Percentiles rank a stretch among this genome's conserved stretches.
phyloP scores from a whole-genome alignment of 192 early-diverging fungal species.

The Linnemannia hyalina region DNA sequence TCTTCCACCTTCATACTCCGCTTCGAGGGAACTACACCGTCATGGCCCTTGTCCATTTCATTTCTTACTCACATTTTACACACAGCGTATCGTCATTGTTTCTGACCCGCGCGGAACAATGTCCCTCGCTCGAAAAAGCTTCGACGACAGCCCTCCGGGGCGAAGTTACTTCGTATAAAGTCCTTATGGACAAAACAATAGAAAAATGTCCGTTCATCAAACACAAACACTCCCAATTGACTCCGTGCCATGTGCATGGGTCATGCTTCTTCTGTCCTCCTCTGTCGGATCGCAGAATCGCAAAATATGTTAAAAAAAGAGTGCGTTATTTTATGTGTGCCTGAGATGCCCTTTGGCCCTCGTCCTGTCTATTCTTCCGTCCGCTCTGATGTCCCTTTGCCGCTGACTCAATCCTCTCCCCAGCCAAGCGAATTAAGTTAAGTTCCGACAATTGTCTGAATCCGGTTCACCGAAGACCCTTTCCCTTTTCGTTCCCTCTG shows the following conservation, averaged over 20 bases:
- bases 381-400: background rate
- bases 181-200: background rate
- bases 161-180: background rate
- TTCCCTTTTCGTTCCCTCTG: background rate
- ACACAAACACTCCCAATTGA: background rate
- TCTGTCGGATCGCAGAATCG: background rate
- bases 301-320: background rate
- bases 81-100: background rate
- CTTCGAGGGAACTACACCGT: background rate
- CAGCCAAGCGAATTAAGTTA: background rate
- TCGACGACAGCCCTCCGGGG: background rate
- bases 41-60: background rate
- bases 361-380: constrained; percentile 2
- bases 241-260: background rate
- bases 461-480: background rate
- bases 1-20: background rate
- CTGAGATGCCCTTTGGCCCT: constrained; percentile 11
- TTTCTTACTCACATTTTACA: background rate
- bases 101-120: background rate
- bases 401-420: background rate
- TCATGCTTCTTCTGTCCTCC: too few species aligned
- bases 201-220: background rate
- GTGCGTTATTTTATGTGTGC: constrained; percentile 12
- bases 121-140: background rate
- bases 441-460: background rate